phyloP scores from a whole-genome alignment of 1,284 basidiomycete species.

The Heterobasidion annosum region DNA sequence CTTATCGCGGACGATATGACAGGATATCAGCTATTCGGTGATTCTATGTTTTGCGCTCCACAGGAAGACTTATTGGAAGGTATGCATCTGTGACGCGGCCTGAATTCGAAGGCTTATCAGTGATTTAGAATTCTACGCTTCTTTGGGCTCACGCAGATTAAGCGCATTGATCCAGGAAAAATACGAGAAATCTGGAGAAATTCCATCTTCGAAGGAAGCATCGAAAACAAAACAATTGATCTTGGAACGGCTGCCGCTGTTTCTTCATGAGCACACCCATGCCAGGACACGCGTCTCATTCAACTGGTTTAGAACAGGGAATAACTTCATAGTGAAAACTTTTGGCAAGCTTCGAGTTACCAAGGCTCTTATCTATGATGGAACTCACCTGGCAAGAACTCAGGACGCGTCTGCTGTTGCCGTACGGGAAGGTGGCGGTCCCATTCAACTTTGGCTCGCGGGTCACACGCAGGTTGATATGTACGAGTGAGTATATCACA shows the following conservation, averaged over 20 bases:
- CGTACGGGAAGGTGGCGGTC: conserved; percentile 43
- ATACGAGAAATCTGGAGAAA: conserved; percentile 52
- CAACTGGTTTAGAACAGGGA: conserved; percentile 64
- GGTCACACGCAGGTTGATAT: conserved; percentile 74
- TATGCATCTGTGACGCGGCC: conserved; percentile 18
- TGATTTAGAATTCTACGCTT: conserved; percentile 50
- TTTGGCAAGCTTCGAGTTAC: conserved; percentile 55
- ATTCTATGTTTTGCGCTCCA: conserved; percentile 73
- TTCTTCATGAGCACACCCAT: conserved; percentile 84
- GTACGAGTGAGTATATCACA: conserved; percentile 71
- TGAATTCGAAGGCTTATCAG: not conserved
- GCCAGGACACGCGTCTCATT: conserved; percentile 60
- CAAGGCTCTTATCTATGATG: conserved; percentile 48
- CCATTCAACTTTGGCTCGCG: conserved; percentile 73
- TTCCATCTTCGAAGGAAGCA: conserved; percentile 37
- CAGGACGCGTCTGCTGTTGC: conserved; percentile 75
- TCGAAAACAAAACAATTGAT: conserved; percentile 52
- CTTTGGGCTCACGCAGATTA: conserved; percentile 63
- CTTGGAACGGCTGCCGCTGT: conserved; percentile 85
- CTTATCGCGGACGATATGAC: conserved; percentile 79
- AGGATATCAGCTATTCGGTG: conserved; percentile 69
- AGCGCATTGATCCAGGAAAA: conserved; percentile 71
- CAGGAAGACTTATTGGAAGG: conserved; percentile 85
- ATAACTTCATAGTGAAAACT: conserved; percentile 66
- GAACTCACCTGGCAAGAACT: conserved; percentile 37